Evolutionary conservation across 2,329 filamentous ascomycete species (phyloP).

Genomic region (Trichophyton benhamiae): DNA sequence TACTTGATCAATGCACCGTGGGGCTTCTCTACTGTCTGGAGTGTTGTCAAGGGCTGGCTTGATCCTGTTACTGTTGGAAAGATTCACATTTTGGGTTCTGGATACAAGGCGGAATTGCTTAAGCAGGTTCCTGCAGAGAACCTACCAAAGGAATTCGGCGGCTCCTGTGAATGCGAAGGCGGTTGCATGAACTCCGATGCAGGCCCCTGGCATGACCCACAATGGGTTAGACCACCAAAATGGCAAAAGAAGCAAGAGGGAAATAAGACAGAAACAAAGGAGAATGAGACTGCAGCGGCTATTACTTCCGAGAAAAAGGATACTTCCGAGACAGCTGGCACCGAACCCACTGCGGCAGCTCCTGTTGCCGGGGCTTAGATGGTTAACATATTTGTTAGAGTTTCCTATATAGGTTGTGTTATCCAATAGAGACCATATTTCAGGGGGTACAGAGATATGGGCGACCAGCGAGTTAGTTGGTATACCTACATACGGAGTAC

Average conservation of each 20-base stretch:
- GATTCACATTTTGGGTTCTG: neutral
- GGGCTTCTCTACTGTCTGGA: neutral
- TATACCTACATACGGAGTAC: too few relatives aligned
- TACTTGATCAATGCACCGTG: neutral
- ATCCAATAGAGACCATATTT: neutral
- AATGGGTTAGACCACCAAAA: constrained; percentile 23
- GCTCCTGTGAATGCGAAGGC: neutral
- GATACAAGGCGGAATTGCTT: neutral
- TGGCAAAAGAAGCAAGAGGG: constrained; percentile 30
- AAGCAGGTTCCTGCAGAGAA: neutral
- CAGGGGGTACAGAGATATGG: neutral
- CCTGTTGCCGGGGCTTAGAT: neutral
- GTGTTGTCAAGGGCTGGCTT: neutral
- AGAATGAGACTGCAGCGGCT: neutral
- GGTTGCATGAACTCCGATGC: neutral
- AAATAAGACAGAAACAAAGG: neutral
- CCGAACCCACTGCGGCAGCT: neutral
- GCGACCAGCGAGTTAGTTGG: neutral
- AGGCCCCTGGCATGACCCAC: constrained; percentile 18
- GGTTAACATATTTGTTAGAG: neutral
- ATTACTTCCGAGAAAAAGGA: neutral
- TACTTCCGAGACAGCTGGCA: neutral
- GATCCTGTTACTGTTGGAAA: neutral
- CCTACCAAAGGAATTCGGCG: neutral
- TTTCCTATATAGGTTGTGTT: neutral